Evolutionary conservation across 306 rosid genomes (phyloP).

Genomic region (Malus sieversii): DNA sequence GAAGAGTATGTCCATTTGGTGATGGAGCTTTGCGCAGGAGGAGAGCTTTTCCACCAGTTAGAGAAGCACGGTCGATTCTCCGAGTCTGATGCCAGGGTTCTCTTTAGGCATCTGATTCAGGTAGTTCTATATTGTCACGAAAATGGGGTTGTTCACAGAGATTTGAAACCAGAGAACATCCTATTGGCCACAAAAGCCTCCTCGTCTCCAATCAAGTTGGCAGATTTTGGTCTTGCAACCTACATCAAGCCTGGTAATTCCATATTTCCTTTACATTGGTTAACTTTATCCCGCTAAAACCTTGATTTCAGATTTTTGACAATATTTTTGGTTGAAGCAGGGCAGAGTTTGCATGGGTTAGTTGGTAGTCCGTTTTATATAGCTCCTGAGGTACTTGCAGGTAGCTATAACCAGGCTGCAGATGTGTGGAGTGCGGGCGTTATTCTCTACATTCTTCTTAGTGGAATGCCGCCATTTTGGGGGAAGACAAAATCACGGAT

Average conservation of each 20-base stretch:
- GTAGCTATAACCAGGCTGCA: constrained; percentile 78
- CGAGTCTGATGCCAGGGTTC: constrained; percentile 62
- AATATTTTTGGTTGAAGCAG: constrained; percentile 41
- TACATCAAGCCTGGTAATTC: constrained; percentile 73
- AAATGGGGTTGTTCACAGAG: constrained; percentile 83
- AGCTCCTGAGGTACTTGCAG: constrained; percentile 82
- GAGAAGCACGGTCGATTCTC: constrained; percentile 73
- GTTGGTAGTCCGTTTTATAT: constrained; percentile 93
- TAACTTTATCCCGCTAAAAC: not conserved
- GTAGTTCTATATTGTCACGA: constrained; percentile 83
- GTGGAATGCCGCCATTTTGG: constrained; percentile 86
- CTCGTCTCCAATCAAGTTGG: constrained; percentile 76
- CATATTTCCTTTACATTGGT: constrained; percentile 1
- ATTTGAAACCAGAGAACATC: constrained; percentile 80
- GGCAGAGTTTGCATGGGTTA: constrained; percentile 73
- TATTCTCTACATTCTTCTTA: constrained; percentile 72
- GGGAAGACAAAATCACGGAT: constrained; percentile 81
- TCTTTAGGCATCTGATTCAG: constrained; percentile 71
- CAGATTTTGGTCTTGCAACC: constrained; percentile 89
- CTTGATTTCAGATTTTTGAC: constrained; percentile 19
- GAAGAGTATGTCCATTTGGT: constrained; percentile 74
- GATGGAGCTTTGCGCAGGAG: constrained; percentile 97
- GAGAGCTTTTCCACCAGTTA: constrained; percentile 71
- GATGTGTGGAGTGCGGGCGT: constrained; percentile 92
- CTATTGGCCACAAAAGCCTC: constrained; percentile 62